Percentiles rank a stretch among this genome's conserved stretches.
These are phyloP conservation scores for Lipomyces mesembrius DNA, from an alignment of 805 yeast species.

Conservation along the genomic window DNA sequence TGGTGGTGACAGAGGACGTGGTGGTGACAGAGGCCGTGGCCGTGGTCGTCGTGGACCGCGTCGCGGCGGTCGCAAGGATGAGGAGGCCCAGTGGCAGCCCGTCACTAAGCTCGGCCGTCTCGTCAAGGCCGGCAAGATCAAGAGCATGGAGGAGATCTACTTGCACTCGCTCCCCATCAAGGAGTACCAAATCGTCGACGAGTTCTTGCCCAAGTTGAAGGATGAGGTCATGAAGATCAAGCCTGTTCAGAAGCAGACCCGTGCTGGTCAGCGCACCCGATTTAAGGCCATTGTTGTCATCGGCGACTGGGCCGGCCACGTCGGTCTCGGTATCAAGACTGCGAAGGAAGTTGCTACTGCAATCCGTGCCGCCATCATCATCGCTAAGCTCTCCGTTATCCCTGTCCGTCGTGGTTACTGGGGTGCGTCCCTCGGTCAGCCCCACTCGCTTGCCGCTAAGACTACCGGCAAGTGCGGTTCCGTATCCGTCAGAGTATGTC, in stretches of 20 bases:
- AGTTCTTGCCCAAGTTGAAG: constrained; percentile 90
- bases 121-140: constrained; percentile 97
- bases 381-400: constrained; percentile 97
- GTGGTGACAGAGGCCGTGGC: constrained; percentile 53
- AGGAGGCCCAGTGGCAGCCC: constrained; percentile 99
- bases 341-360: constrained; percentile 99
- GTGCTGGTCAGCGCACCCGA: constrained; percentile 99
- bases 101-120: constrained; percentile 99
- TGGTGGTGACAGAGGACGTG: constrained; percentile 57
- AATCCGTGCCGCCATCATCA: constrained; percentile 98
- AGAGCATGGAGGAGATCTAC: constrained; percentile 97
- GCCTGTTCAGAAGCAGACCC: constrained; percentile 99
- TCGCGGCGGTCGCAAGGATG: constrained; percentile 81
- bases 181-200: constrained; percentile 99
- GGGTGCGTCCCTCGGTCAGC: constrained; percentile 99
- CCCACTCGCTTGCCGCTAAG: constrained; percentile 98
- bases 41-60: constrained; percentile 65
- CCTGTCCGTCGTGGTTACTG: constrained; percentile 99
- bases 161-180: constrained; percentile 98
- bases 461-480: constrained; percentile 99
- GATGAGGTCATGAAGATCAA: constrained; percentile 99
- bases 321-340: constrained; percentile 99
- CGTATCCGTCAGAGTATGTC: constrained; percentile 74
- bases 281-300: constrained; percentile 99
- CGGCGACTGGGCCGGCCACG: constrained; percentile 99